Base-by-base conservation (phyloP, 352 stramenopile species). In the Lagenidium giganteum region DNA sequence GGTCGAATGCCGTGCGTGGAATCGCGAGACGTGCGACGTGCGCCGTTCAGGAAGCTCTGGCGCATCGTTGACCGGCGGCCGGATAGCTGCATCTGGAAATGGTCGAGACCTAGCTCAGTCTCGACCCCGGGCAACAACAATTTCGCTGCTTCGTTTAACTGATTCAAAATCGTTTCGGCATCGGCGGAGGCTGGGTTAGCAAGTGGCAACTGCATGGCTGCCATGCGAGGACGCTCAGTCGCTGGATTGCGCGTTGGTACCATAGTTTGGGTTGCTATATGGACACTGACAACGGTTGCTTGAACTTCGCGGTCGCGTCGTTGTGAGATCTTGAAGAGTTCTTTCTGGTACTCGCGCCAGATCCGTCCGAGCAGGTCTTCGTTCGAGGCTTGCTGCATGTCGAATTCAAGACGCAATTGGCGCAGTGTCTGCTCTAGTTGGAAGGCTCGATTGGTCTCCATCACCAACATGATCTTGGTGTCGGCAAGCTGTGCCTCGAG, bases 181-280 rank as follows among this genome's bases (percentile, higher is more conserved):
- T 45, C 48, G 2, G 42, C 51, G 0, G 57, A 37, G 14, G 38
- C 31, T 0, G 54, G 52, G n/a, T 77, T 60, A 24, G 54, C 33
- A 0, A 58, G 22, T 0, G 72, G 76, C 18, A 88, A 63, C 22
- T 71, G 64, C 38, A 70, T 59, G 6, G 61, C 60, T 23, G 70
- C 16, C 18, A 89, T 33, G 13, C 73, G 54, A 14, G 65, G 57
- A 2, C 76, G 62, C 29, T 91, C 79, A n/a, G 74, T 62, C 11
- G 76, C 70, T 2, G 79, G 70, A 17, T 85, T 88, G 2, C 79
- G 54, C 32, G 83, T 68, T 5, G 73, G 75, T 13, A 83, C 64
- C 2, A 88, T 61, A 3, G 79, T 91, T 46, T 91, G 79, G 1
- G 62, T 65, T 4, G 42, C 25, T 9, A 70, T 29, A 3, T 81